These are phyloP conservation scores for Aspergillus baeticus DNA, from an alignment of 495 filamentous ascomycete species.

Conservation along the genomic window DNA sequence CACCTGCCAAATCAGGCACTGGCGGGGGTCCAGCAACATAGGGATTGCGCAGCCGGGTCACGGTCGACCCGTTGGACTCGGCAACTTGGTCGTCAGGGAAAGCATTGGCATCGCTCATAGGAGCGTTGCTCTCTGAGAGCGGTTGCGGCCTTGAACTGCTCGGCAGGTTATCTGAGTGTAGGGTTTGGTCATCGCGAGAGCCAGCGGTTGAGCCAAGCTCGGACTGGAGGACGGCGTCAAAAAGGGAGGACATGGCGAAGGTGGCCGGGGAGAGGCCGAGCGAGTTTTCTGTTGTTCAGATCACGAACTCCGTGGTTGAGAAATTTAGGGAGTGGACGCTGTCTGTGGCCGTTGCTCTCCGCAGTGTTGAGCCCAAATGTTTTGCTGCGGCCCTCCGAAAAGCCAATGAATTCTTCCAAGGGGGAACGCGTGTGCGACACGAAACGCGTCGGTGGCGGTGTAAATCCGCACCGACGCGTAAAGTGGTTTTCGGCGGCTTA, in stretches of 20 bases:
- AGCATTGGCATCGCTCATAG: constrained; percentile 51
- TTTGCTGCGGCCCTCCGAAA: neutral
- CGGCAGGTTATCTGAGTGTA: constrained; percentile 41
- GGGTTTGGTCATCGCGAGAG: constrained; percentile 29
- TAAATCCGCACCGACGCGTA: constrained; percentile 33
- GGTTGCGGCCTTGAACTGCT: constrained; percentile 45
- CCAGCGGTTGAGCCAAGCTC: constrained; percentile 44
- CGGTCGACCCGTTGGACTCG: constrained; percentile 50
- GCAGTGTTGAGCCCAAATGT: no score
- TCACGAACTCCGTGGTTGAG: neutral
- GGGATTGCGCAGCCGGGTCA: constrained; percentile 57
- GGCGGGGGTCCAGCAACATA: constrained; percentile 68
- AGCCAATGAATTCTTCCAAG: constrained; percentile 1
- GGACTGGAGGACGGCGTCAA: constrained; percentile 52
- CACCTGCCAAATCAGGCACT: constrained; percentile 84
- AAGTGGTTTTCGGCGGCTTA: constrained; percentile 36
- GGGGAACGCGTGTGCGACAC: constrained; percentile 30
- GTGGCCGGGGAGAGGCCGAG: constrained; percentile 25
- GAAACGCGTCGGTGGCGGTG: constrained; percentile 30
- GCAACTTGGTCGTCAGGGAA: constrained; percentile 64
- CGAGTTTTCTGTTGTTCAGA: constrained; percentile 5
- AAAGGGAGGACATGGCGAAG: constrained; percentile 50
- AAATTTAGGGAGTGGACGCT: neutral
- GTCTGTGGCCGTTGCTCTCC: neutral
- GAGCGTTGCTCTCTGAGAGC: constrained; percentile 54